Evolutionary conservation across 164 flowering plant genomes (phyloP).

Genomic region (Pachysandra terminalis): DNA sequence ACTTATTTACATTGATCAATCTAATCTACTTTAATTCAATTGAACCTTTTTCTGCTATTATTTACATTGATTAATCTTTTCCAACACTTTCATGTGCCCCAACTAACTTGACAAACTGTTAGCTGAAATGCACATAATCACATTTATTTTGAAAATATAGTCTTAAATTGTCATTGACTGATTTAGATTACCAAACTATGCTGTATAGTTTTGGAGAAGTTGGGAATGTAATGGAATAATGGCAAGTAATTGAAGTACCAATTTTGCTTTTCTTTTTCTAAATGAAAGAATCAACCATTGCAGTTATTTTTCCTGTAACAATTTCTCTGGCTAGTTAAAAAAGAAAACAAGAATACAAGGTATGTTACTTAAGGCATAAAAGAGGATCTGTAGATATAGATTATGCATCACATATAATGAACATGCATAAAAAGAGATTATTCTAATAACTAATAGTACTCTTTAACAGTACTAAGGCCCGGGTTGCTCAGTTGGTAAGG

Average conservation of each 20-base stretch:
- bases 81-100: conserved; percentile 10
- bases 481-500: too few species aligned
- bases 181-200: neutral
- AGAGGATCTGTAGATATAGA: too few species aligned
- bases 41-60: neutral
- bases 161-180: neutral
- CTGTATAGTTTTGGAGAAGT: neutral
- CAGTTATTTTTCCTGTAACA: too few species aligned
- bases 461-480: too few species aligned
- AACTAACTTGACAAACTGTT: conserved; percentile 22
- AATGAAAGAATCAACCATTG: neutral
- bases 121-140: conserved; percentile 13
- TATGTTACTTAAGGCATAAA: too few species aligned
- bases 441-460: too few species aligned
- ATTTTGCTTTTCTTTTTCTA: neutral
- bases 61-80: conserved; percentile 15
- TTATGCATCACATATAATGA: too few species aligned
- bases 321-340: too few species aligned
- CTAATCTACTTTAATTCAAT: neutral
- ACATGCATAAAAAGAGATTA: too few species aligned
- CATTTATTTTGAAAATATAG: too few species aligned
- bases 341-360: too few species aligned
- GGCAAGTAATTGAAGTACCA: neutral
- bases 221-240: neutral
- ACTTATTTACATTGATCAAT: too few species aligned